Conservation (phyloP, 1,284 basidiomycete species). For the Fomitopsis betulina region DNA sequence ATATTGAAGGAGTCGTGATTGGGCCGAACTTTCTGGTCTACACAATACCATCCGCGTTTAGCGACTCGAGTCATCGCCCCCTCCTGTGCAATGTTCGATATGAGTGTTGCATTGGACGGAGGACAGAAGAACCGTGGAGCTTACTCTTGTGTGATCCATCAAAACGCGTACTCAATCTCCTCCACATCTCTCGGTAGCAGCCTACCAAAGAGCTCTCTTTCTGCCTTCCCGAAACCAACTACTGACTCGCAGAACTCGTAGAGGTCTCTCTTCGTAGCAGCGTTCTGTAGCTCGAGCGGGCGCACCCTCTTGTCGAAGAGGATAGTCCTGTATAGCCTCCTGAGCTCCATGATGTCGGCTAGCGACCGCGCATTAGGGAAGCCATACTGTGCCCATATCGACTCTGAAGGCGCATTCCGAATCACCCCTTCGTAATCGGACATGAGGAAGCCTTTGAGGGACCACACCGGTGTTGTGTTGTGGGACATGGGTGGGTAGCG, state of each 20-base stretch:
- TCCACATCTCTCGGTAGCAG: not conserved
- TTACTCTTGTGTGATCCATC: too few species aligned
- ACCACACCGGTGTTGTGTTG: slow-evolving; percentile 32
- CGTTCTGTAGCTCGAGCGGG: slow-evolving; percentile 32
- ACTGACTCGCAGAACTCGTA: slow-evolving; percentile 20
- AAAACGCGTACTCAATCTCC: not conserved
- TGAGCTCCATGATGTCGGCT: slow-evolving; percentile 19
- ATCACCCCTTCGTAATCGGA: slow-evolving; percentile 5
- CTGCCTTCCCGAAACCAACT: slow-evolving; percentile 6
- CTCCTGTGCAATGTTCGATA: too few species aligned
- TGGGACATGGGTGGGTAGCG: slow-evolving; percentile 4
- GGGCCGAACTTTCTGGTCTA: too few species aligned
- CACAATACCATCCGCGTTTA: too few species aligned
- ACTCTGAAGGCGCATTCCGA: not conserved
- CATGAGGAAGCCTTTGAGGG: slow-evolving; percentile 31
- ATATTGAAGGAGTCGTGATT: too few species aligned
- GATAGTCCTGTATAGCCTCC: slow-evolving; percentile 27
- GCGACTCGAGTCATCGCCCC: too few species aligned
- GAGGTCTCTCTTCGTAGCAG: slow-evolving; percentile 29
- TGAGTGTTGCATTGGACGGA: too few species aligned
- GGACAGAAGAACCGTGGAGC: too few species aligned
- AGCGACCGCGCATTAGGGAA: slow-evolving; percentile 26
- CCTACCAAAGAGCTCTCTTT: slow-evolving; percentile 10
- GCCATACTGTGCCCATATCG: slow-evolving; percentile 31
- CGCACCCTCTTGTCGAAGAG: slow-evolving; percentile 19